phyloP scores from a whole-genome alignment of 306 rosid species.

The Sesbania bispinosa region DNA sequence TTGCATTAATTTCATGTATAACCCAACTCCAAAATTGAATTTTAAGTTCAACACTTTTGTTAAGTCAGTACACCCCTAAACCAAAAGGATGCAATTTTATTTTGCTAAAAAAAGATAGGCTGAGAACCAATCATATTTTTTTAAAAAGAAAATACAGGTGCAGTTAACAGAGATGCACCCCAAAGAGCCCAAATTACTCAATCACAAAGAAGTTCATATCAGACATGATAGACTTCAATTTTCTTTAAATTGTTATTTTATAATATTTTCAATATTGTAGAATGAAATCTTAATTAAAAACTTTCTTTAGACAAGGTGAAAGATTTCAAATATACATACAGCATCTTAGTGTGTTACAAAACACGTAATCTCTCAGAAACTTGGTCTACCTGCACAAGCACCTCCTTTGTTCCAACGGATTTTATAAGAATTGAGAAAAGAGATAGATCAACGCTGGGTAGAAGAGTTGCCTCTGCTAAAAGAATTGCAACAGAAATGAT shows the following conservation, averaged over 20 bases:
- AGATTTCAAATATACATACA: neutral
- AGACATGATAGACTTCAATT: neutral
- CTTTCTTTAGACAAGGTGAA: constrained; percentile 16
- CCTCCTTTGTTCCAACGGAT: constrained; percentile 71
- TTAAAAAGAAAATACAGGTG: no score
- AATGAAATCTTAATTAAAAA: neutral
- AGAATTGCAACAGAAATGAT: constrained; percentile 90
- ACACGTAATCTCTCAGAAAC: constrained; percentile 1
- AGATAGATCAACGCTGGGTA: constrained; percentile 81
- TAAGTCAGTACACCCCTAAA: neutral
- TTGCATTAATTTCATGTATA: constrained; percentile 15
- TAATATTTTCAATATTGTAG: constrained; percentile 8
- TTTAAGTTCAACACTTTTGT: neutral
- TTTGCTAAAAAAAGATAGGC: neutral
- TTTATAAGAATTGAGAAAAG: constrained; percentile 89
- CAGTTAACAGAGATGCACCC: constrained; percentile 13
- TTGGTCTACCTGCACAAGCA: constrained; percentile 83
- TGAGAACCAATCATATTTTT: neutral
- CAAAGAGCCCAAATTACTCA: neutral
- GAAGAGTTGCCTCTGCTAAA: constrained; percentile 91
- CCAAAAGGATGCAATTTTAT: neutral
- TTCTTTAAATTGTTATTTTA: constrained; percentile 2
- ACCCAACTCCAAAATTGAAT: constrained; percentile 23
- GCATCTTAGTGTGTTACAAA: constrained; percentile 3
- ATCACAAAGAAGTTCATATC: constrained; percentile 4